phyloP scores from a whole-genome alignment of 805 yeast genomes.

The Lipomyces starkeyi region DNA sequence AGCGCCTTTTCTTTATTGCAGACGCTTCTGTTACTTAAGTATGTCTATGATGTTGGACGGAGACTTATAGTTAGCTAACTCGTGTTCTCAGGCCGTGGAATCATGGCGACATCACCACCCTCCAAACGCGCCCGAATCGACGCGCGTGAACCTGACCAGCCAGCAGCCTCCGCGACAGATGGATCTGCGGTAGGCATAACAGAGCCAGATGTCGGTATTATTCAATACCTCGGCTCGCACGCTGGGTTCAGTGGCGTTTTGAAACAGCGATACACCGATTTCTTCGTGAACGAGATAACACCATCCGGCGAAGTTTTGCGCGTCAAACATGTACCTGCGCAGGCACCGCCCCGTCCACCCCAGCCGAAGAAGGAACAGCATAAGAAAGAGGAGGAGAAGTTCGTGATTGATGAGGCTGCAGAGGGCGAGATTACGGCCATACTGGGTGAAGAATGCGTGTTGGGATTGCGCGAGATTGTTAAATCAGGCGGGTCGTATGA shows the following conservation, averaged over 20 bases:
- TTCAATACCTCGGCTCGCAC: slow-evolving; percentile 63
- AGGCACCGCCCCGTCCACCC: slow-evolving; percentile 50
- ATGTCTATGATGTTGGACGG: neutral
- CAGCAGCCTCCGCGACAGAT: neutral
- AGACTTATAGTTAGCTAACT: neutral
- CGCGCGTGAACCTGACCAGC: neutral
- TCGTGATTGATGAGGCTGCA: slow-evolving; percentile 54
- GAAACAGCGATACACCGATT: slow-evolving; percentile 85
- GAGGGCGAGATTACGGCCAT: slow-evolving; percentile 55
- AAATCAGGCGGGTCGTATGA: slow-evolving; percentile 48
- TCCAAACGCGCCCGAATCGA: slow-evolving; percentile 5
- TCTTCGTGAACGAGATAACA: slow-evolving; percentile 88
- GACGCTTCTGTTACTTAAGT: neutral
- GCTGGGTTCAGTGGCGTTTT: slow-evolving; percentile 78
- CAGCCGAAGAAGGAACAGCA: slow-evolving; percentile 53
- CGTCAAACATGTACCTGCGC: slow-evolving; percentile 73
- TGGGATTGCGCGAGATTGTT: slow-evolving; percentile 22
- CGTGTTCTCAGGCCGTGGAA: neutral
- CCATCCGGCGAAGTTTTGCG: slow-evolving; percentile 72
- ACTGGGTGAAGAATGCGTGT: slow-evolving; percentile 67
- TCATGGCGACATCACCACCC: neutral
- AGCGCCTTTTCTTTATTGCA: neutral
- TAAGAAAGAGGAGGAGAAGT: slow-evolving; percentile 36
- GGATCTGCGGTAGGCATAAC: slow-evolving; percentile 1
- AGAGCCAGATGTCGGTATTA: slow-evolving; percentile 88